These are phyloP conservation scores for Geranium rotundifolium DNA, from an alignment of 345 rosid species.

Conservation along the genomic window DNA sequence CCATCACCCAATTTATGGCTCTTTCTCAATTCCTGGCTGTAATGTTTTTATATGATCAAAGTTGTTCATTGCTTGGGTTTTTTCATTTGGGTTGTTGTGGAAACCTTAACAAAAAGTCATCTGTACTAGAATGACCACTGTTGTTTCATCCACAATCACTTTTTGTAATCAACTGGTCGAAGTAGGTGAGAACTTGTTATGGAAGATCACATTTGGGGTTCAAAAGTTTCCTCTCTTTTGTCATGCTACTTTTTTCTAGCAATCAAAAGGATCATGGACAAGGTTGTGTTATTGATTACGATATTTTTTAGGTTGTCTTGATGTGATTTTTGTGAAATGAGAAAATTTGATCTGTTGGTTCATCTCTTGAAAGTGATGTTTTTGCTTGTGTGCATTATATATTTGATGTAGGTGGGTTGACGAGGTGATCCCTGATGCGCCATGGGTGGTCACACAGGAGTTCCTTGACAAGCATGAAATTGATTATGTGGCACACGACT, in stretches of 20 bases:
- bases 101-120: too few species aligned
- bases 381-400: neutral
- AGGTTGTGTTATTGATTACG: too few species aligned
- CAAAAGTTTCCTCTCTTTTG: too few species aligned
- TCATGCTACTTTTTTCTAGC: too few species aligned
- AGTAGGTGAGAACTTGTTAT: neutral
- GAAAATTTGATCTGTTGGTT: neutral
- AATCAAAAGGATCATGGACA: too few species aligned
- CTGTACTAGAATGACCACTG: too few species aligned
- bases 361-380: neutral
- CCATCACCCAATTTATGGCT: neutral
- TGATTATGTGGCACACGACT: conserved; percentile 57
- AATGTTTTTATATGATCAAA: neutral
- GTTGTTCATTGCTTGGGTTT: neutral
- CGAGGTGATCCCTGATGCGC: conserved; percentile 72
- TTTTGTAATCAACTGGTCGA: neutral
- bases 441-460: conserved; percentile 54
- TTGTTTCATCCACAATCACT: too few species aligned
- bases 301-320: neutral
- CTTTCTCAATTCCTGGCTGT: too few species aligned
- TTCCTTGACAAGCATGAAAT: conserved; percentile 55
- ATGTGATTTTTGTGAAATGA: neutral
- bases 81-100: neutral
- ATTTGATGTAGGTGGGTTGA: conserved; percentile 54
- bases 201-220: too few species aligned